phyloP scores from a whole-genome alignment of 306 rosid genomes.

The Comarum palustre region DNA sequence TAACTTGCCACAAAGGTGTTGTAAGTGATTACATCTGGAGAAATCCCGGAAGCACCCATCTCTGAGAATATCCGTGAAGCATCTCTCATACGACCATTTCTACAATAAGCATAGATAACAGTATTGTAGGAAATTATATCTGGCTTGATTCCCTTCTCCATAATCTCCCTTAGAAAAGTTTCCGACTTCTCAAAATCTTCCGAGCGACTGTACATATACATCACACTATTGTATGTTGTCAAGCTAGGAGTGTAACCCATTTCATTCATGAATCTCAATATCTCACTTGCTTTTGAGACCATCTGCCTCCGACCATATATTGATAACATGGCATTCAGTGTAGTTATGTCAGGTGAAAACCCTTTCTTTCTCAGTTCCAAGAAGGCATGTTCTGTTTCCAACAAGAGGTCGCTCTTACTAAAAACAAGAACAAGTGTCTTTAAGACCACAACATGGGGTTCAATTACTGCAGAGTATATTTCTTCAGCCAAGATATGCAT shows the following conservation, averaged over 20 bases:
- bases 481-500: constrained; percentile 68
- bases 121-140: constrained; percentile 77
- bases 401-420: constrained; percentile 77
- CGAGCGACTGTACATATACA: constrained; percentile 84
- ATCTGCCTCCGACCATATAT: constrained; percentile 81
- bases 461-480: constrained; percentile 62
- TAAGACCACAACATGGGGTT: constrained; percentile 63
- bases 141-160: constrained; percentile 74
- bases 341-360: constrained; percentile 65
- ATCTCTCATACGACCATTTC: constrained; percentile 75
- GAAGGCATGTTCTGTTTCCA: constrained; percentile 76
- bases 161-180: constrained; percentile 56
- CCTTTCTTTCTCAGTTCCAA: constrained; percentile 56
- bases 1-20: constrained; percentile 77
- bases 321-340: constrained; percentile 85
- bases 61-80: constrained; percentile 75
- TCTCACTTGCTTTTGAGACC: constrained; percentile 70
- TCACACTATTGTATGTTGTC: constrained; percentile 85
- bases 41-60: constrained; percentile 60
- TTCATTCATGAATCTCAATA: constrained; percentile 60
- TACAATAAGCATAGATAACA: constrained; percentile 71
- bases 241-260: constrained; percentile 80
- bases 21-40: constrained; percentile 78
- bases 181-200: constrained; percentile 70
- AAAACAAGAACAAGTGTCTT: constrained; percentile 83